Conservation (phyloP, 257 asterid genomes). For the Penstemon barbatus region DNA sequence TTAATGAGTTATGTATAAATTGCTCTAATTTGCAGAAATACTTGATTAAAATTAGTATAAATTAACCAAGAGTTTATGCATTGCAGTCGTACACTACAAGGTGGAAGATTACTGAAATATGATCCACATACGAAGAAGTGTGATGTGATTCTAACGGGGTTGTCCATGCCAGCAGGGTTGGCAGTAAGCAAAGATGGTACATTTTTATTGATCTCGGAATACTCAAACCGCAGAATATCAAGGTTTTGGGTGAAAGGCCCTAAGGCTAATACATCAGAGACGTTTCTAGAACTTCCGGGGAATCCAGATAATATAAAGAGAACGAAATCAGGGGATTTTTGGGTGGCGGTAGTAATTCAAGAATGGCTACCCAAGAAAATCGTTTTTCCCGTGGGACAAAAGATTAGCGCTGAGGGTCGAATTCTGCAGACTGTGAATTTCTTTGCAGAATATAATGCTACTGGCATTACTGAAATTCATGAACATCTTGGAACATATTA, state of each 20-base stretch:
- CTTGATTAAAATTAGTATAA: not conserved
- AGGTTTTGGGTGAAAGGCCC: constrained; percentile 49
- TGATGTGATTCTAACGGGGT: constrained; percentile 34
- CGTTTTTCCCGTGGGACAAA: constrained; percentile 25
- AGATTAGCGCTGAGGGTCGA: constrained; percentile 12
- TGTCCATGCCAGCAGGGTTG: constrained; percentile 43
- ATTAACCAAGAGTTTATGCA: not conserved
- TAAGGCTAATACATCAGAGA: constrained; percentile 32
- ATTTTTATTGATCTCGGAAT: constrained; percentile 42
- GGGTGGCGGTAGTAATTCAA: constrained; percentile 45
- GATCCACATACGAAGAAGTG: constrained; percentile 30
- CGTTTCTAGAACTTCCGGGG: constrained; percentile 19
- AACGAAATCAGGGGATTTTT: constrained; percentile 44
- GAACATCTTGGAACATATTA: constrained; percentile 23
- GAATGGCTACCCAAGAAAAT: constrained; percentile 30
- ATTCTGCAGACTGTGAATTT: constrained; percentile 30
- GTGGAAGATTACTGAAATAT: constrained; percentile 51
- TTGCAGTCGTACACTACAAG: constrained; percentile 34
- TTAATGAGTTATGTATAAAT: too few relatives aligned
- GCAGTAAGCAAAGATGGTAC: constrained; percentile 41
- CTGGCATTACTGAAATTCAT: constrained; percentile 26
- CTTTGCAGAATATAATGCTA: constrained; percentile 25
- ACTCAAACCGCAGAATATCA: constrained; percentile 32
- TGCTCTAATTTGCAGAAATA: too few relatives aligned
- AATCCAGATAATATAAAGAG: constrained; percentile 48